Evolutionary conservation across 2,329 filamentous ascomycete species (phyloP).

Genomic region (Fusarium ramigenum): DNA sequence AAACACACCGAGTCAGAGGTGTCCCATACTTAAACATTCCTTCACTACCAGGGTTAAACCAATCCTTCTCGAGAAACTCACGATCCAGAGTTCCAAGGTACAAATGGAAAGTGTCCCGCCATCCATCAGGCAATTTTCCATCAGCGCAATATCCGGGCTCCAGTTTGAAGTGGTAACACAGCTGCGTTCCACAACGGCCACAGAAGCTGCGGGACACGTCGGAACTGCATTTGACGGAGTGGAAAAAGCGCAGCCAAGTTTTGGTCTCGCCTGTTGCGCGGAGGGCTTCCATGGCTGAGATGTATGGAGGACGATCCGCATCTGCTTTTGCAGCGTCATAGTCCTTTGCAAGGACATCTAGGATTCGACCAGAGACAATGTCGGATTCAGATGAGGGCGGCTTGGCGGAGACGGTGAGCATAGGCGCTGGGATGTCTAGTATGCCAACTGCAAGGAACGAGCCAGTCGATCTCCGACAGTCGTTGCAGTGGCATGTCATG

Average conservation of each 20-base stretch:
- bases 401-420: not conserved
- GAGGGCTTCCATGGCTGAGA: not conserved
- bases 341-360: not conserved
- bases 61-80: conserved; percentile 31
- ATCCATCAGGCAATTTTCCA: conserved; percentile 26
- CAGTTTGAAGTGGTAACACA: conserved; percentile 34
- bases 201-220: conserved; percentile 40
- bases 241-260: conserved; percentile 24
- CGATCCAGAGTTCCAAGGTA: conserved; percentile 34
- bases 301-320: not conserved
- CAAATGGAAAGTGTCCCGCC: conserved; percentile 33
- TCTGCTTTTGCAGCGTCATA: not conserved
- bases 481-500: not conserved
- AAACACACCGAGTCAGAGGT: conserved; percentile 29
- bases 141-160: conserved; percentile 15
- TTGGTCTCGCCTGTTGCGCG: not conserved
- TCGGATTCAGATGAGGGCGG: not conserved
- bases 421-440: fast-evolving
- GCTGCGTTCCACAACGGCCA: conserved; percentile 36
- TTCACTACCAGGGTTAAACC: conserved; percentile 28
- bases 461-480: not conserved
- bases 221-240: conserved; percentile 21
- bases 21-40: conserved; percentile 32
- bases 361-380: fast-evolving
- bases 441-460: not conserved